Evolutionary conservation across 2,329 filamentous ascomycete species (phyloP).

Genomic region (Fusarium coicis): DNA sequence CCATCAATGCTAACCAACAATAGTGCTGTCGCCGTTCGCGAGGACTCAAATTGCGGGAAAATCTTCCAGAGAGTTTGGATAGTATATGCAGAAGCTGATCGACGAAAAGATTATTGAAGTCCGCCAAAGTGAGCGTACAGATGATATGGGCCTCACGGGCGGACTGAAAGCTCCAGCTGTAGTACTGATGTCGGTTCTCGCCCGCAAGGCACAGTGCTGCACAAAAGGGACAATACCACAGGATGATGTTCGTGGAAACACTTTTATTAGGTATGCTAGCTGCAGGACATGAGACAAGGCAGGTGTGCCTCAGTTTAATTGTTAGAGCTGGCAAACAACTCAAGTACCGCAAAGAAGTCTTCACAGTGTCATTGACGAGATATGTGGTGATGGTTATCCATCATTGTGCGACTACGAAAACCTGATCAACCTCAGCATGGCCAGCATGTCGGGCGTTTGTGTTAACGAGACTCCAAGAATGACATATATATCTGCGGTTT

Average conservation of each 20-base stretch:
- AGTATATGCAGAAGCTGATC: conserved; percentile 77
- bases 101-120: conserved; percentile 65
- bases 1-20: conserved; percentile 8
- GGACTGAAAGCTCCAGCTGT: conserved; percentile 58
- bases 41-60: conserved; percentile 62
- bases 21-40: conserved; percentile 61
- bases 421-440: conserved; percentile 72
- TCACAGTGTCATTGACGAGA: conserved; percentile 74
- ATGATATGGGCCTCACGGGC: conserved; percentile 64
- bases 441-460: conserved; percentile 76
- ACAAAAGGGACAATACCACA: conserved; percentile 59
- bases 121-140: conserved; percentile 49
- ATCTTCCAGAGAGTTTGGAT: conserved; percentile 70
- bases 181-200: conserved; percentile 16
- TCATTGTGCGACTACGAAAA: conserved; percentile 77
- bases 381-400: conserved; percentile 69
- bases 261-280: conserved; percentile 70
- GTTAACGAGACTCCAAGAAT: conserved; percentile 82
- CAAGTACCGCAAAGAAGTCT: conserved; percentile 70
- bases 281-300: conserved; percentile 84
- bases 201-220: conserved; percentile 15
- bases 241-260: conserved; percentile 77
- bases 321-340: conserved; percentile 73
- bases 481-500: conserved; percentile 69
- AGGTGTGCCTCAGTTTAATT: conserved; percentile 79